These are phyloP conservation scores for Pyrenochaeta sp. DNA, from an alignment of 2,329 filamentous ascomycete genomes.

Conservation along the genomic window DNA sequence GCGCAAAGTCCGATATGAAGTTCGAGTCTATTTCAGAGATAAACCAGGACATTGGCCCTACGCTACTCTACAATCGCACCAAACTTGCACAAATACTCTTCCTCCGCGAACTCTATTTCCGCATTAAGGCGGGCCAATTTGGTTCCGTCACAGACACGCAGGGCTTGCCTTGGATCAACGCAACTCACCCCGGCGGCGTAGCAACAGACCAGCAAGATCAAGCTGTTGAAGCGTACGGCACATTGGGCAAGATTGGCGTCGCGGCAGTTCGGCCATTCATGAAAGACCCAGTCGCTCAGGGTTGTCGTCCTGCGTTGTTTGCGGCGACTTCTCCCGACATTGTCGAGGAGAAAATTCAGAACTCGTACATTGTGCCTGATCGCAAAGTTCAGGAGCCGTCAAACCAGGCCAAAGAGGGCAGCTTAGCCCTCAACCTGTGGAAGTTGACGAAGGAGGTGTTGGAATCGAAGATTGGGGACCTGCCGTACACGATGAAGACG, in stretches of 20 bases:
- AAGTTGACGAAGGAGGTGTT: constrained; percentile 56
- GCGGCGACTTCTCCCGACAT: constrained; percentile 58
- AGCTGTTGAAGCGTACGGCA: constrained; percentile 60
- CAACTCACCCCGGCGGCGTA: constrained; percentile 60
- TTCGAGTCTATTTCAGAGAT: constrained; percentile 59
- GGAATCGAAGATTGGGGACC: constrained; percentile 50
- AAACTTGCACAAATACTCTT: constrained; percentile 62
- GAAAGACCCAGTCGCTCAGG: constrained; percentile 59
- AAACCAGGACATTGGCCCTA: constrained; percentile 59
- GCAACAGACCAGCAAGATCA: constrained; percentile 59
- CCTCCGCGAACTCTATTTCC: constrained; percentile 52
- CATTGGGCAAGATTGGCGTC: constrained; percentile 56
- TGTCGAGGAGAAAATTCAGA: constrained; percentile 55
- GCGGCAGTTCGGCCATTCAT: constrained; percentile 56
- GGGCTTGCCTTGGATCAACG: constrained; percentile 58
- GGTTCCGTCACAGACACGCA: constrained; percentile 41
- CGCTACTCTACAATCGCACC: constrained; percentile 58
- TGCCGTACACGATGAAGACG: constrained; percentile 40
- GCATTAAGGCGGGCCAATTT: constrained; percentile 43
- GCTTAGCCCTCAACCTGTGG: constrained; percentile 57
- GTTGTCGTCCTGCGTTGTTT: constrained; percentile 59
- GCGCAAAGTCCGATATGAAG: constrained; percentile 47
- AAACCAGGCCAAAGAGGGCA: constrained; percentile 54
- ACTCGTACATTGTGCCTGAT: constrained; percentile 60
- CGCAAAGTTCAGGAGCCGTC: constrained; percentile 56